Base-by-base conservation (phyloP, 805 yeast species). In the Candida silvatica region DNA sequence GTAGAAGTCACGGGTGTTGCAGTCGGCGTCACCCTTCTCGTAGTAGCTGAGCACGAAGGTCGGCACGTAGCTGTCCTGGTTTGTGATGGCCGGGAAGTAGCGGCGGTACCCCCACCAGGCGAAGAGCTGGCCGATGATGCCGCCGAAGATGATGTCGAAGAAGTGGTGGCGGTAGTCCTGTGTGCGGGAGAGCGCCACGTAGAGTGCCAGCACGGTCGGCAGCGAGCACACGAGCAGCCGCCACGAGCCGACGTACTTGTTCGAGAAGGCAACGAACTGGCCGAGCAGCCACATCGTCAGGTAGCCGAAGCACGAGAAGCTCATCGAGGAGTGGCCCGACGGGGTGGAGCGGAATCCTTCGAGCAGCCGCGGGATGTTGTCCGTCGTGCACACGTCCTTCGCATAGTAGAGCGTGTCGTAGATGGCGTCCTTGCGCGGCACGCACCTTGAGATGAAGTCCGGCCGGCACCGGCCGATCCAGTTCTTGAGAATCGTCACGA, bases 111-210 rank as follows among this genome's bases (percentile, higher is more conserved):
- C 60, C 67, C 73, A 67, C 56, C 59, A 61, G 0, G 88, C 90
- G 23, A 80, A 58, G 3, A 62, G 39, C 4, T 60, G 42, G 1
- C 98, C 98, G 3, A 90, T 51, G 1, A 64, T 14, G 20, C 81
- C 64, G 3, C 98, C 98, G 12, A 80, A 49, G 2, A 81, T 46
- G 1, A 92, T 80, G 56, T 90, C 98, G 14, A 83, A 64, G 51
- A 84, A 86, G 58, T 90, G 97, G 52, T 90, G 98, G 54, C 97
- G 70, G 59, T 88, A 88, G 58, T 90, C 98, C 48, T 82, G 80
- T 1, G 95, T 84, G 48, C 98, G 71, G 27, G 92, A 76, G 30
- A 84, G 57, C 0, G 97, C 97, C 45, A 90, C 77, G 43, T 79
- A 66, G 1, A 71, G 50, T 0, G 97, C 96, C 5, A 81, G 68